Conservation (phyloP, 2,329 filamentous ascomycete genomes). For the Tolypocladium nubicola region DNA sequence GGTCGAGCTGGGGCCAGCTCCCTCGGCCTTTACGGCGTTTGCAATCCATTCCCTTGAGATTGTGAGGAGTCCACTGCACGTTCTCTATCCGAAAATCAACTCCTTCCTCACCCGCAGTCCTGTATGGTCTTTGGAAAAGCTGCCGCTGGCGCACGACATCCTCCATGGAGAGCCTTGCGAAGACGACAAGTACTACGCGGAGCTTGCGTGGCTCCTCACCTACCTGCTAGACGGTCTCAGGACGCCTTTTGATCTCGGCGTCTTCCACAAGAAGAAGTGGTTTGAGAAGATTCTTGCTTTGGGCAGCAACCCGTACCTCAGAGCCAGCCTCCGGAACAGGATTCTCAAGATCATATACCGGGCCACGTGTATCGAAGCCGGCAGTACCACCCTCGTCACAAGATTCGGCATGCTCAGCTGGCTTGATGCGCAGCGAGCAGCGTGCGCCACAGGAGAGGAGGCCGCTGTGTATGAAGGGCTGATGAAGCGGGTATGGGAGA, state of each 20-base stretch:
- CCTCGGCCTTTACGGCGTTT: slow-evolving; percentile 68
- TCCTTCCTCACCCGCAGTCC: slow-evolving; percentile 70
- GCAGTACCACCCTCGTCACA: slow-evolving; percentile 72
- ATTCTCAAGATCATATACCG: slow-evolving; percentile 53
- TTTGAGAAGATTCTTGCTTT: slow-evolving; percentile 67
- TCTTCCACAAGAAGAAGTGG: slow-evolving; percentile 51
- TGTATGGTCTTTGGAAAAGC: slow-evolving; percentile 61
- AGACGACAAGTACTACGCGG: slow-evolving; percentile 62
- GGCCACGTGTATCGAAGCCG: slow-evolving; percentile 55
- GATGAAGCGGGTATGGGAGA: slow-evolving; percentile 48
- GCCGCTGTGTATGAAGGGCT: slow-evolving; percentile 41
- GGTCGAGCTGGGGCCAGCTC: slow-evolving; percentile 48
- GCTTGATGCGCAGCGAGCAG: slow-evolving; percentile 52
- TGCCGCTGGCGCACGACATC: slow-evolving; percentile 58
- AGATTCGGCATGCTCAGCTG: slow-evolving; percentile 65
- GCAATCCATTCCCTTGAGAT: slow-evolving; percentile 60
- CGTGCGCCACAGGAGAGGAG: slow-evolving; percentile 30
- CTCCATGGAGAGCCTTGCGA: slow-evolving; percentile 56
- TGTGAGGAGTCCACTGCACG: slow-evolving; percentile 66
- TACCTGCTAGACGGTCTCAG: slow-evolving; percentile 61
- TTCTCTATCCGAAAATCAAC: slow-evolving; percentile 80
- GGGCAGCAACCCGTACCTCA: slow-evolving; percentile 56
- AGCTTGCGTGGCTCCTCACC: slow-evolving; percentile 64
- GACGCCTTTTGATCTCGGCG: slow-evolving; percentile 45
- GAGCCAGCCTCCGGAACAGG: slow-evolving; percentile 47